Percentiles rank a stretch among this genome's conserved stretches.
These are phyloP conservation scores for Citrus australasica DNA, from an alignment of 345 rosid genomes.

Conservation along the genomic window DNA sequence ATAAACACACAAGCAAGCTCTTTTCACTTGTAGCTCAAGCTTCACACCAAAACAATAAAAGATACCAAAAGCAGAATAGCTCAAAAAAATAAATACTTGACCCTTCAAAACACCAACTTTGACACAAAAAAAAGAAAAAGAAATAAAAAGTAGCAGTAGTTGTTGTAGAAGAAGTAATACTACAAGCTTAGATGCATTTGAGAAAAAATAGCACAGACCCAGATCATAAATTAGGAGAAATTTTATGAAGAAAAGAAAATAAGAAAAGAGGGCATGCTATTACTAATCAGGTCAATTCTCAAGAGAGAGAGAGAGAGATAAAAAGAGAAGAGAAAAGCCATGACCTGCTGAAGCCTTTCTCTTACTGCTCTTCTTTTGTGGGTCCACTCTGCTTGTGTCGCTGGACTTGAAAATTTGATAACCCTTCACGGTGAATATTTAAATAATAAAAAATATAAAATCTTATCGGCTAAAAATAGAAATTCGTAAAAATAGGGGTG, in stretches of 20 bases:
- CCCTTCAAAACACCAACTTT: slow-evolving; percentile 31
- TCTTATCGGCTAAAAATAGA: background rate
- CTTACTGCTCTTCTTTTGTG: slow-evolving; percentile 31
- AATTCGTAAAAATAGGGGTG: background rate
- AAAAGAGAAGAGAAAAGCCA: slow-evolving; percentile 28
- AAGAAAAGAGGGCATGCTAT: slow-evolving; percentile 9
- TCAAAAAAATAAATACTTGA: slow-evolving; percentile 16
- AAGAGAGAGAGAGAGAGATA: background rate
- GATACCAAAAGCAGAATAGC: slow-evolving; percentile 21
- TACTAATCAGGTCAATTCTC: slow-evolving; percentile 10
- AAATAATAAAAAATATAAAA: slow-evolving; percentile 9
- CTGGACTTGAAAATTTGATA: background rate
- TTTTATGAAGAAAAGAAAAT: background rate
- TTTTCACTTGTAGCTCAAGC: slow-evolving; percentile 33
- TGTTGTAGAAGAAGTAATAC: slow-evolving; percentile 10
- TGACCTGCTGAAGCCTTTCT: slow-evolving; percentile 28
- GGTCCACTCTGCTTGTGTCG: slow-evolving; percentile 6
- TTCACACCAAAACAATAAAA: slow-evolving; percentile 12
- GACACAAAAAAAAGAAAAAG: background rate
- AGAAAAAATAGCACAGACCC: slow-evolving; percentile 20
- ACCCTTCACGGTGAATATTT: slow-evolving; percentile 24
- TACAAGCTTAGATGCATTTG: slow-evolving; percentile 3
- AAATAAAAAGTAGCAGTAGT: background rate
- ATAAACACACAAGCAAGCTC: slow-evolving; percentile 38
- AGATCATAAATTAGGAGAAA: slow-evolving; percentile 18